Conservation (phyloP, 2,329 filamentous ascomycete genomes). For the Paradendryphiella salina region DNA sequence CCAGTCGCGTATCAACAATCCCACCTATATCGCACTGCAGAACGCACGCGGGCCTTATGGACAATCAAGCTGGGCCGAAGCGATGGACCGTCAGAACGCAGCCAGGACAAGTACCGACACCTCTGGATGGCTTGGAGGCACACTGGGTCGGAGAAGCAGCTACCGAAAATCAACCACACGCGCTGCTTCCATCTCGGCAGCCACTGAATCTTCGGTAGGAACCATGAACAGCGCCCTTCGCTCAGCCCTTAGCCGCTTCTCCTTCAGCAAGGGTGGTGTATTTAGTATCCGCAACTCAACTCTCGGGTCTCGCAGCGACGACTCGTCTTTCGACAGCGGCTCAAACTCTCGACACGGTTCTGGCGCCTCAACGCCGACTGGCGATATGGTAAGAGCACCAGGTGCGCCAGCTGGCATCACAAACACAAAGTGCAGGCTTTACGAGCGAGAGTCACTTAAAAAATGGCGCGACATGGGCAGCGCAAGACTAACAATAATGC, state of each 20-base stretch:
- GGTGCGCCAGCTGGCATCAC: slow-evolving; percentile 66
- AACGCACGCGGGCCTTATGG: slow-evolving; percentile 66
- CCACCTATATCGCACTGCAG: slow-evolving; percentile 80
- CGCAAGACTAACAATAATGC: slow-evolving; percentile 79
- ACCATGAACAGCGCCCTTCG: slow-evolving; percentile 76
- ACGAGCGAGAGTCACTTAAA: slow-evolving; percentile 70
- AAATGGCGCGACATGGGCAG: slow-evolving; percentile 94
- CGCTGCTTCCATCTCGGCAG: slow-evolving; percentile 61
- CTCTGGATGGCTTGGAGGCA: slow-evolving; percentile 56
- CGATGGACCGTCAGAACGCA: slow-evolving; percentile 57
- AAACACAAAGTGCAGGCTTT: slow-evolving; percentile 84
- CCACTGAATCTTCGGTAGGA: slow-evolving; percentile 74
- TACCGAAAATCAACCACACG: slow-evolving; percentile 58
- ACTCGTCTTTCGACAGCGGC: slow-evolving; percentile 55
- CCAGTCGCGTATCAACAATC: slow-evolving; percentile 85
- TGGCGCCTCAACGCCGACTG: slow-evolving; percentile 42
- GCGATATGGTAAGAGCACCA: slow-evolving; percentile 26
- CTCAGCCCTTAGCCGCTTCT: slow-evolving; percentile 73
- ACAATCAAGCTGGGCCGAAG: slow-evolving; percentile 53
- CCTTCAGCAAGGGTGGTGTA: slow-evolving; percentile 65
- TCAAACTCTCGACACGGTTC: slow-evolving; percentile 39
- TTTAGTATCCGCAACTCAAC: slow-evolving; percentile 86
- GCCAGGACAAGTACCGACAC: slow-evolving; percentile 44
- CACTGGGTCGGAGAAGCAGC: slow-evolving; percentile 57
- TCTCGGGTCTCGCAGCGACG: slow-evolving; percentile 61